These are phyloP conservation scores for Elongisporangium prolatum DNA, from an alignment of 352 stramenopile species.

Conservation along the genomic window DNA sequence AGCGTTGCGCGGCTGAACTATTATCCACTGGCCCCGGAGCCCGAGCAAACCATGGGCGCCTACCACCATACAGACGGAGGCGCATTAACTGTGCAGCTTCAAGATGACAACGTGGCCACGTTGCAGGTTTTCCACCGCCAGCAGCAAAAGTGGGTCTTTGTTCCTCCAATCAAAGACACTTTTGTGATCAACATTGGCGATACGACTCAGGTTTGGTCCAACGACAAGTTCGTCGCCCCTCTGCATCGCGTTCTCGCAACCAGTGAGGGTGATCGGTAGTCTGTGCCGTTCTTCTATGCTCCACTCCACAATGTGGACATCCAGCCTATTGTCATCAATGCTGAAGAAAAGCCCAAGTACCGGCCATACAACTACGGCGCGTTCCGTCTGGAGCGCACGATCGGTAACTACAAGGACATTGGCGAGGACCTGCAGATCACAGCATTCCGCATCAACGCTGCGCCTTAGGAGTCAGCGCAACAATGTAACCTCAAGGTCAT, in stretches of 20 bases:
- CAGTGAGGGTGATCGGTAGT: constrained; percentile 20
- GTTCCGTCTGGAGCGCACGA: not conserved
- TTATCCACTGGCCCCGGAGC: constrained; percentile 56
- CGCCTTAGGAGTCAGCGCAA: too few species aligned
- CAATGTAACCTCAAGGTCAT: too few species aligned
- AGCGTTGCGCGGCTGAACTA: constrained; percentile 71
- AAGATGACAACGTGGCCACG: constrained; percentile 37
- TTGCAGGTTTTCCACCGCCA: constrained; percentile 41
- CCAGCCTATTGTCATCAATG: constrained; percentile 23
- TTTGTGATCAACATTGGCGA: constrained; percentile 63
- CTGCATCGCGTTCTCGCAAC: constrained; percentile 38
- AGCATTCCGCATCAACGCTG: too few species aligned
- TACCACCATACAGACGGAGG: constrained; percentile 41
- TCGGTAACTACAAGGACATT: not conserved
- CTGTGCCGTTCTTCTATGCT: constrained; percentile 31
- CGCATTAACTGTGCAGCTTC: constrained; percentile 42
- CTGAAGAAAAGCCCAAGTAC: constrained; percentile 3
- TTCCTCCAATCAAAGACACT: constrained; percentile 29
- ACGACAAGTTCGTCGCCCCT: constrained; percentile 38
- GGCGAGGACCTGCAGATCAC: too few species aligned
- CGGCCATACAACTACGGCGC: not conserved
- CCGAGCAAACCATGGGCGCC: constrained; percentile 26
- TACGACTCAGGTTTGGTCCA: constrained; percentile 49
- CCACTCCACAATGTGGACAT: constrained; percentile 55
- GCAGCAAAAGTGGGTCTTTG: constrained; percentile 26